These are phyloP conservation scores for Boletus huronensis DNA, from an alignment of 768 basidiomycete genomes.

Conservation along the genomic window DNA sequence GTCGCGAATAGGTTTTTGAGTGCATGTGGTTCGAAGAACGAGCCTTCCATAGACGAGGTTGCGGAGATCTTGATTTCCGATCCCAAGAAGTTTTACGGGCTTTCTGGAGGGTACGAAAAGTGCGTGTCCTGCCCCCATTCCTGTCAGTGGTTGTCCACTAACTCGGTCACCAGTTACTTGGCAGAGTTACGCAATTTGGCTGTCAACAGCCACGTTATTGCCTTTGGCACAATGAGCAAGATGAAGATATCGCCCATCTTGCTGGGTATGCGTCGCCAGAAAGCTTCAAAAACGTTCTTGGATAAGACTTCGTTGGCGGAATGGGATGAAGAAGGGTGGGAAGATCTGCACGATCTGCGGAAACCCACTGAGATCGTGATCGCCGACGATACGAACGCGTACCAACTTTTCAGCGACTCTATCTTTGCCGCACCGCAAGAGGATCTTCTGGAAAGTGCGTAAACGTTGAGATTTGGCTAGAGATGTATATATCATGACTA, in stretches of 20 bases:
- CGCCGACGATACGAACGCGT: slow-evolving; percentile 81
- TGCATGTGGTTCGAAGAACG: slow-evolving; percentile 82
- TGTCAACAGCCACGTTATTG: slow-evolving; percentile 57
- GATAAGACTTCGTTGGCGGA: slow-evolving; percentile 23
- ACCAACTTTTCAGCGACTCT: slow-evolving; percentile 73
- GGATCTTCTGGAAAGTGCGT: slow-evolving; percentile 78
- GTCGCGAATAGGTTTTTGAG: slow-evolving; percentile 80
- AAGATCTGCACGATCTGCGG: slow-evolving; percentile 68
- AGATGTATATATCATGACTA: neutral
- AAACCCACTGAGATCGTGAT: slow-evolving; percentile 70
- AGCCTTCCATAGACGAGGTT: slow-evolving; percentile 84
- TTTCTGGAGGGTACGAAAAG: slow-evolving; percentile 68
- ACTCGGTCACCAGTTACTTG: slow-evolving; percentile 57
- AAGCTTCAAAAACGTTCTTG: slow-evolving; percentile 21
- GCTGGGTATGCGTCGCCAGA: slow-evolving; percentile 65
- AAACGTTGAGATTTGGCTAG: neutral
- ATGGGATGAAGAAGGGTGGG: slow-evolving; percentile 71
- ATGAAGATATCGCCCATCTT: slow-evolving; percentile 75
- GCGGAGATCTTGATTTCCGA: slow-evolving; percentile 64
- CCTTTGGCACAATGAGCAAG: slow-evolving; percentile 45
- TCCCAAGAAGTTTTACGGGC: slow-evolving; percentile 66
- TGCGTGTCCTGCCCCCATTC: slow-evolving; percentile 33
- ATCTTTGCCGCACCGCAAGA: slow-evolving; percentile 85
- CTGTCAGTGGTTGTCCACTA: neutral
- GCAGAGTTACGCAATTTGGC: slow-evolving; percentile 82